phyloP scores from a whole-genome alignment of 2,329 filamentous ascomycete species.

The Xenosphaeropsis pyriputrescens region DNA sequence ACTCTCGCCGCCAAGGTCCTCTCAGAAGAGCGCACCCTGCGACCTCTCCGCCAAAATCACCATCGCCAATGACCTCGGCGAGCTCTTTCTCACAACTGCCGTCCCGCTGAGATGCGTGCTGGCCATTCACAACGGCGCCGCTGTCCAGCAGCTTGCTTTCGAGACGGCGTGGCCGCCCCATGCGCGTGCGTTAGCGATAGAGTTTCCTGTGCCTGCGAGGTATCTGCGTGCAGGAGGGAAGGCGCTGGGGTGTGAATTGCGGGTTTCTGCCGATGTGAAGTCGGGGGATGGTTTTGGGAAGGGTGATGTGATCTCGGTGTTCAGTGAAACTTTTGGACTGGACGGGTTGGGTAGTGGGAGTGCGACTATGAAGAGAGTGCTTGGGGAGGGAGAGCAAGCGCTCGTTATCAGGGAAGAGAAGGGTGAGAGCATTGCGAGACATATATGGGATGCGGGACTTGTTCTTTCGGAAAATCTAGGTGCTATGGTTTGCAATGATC shows the following conservation, averaged over 20 bases:
- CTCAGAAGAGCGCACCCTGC: background rate
- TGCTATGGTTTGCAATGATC: background rate
- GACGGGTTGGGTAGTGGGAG: background rate
- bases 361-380: background rate
- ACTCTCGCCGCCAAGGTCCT: constrained; percentile 20
- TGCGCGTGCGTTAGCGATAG: constrained; percentile 1
- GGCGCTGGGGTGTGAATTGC: background rate
- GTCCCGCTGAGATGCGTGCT: background rate
- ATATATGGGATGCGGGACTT: constrained; percentile 42
- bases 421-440: constrained; percentile 57
- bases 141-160: constrained; percentile 5
- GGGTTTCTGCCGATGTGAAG: background rate
- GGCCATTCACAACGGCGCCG: constrained; percentile 5
- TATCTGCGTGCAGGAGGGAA: background rate
- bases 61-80: constrained; percentile 55
- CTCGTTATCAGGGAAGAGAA: constrained; percentile 50
- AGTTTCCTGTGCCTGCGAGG: constrained; percentile 3
- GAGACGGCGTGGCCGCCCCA: too few relatives aligned
- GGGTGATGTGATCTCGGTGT: constrained; percentile 1
- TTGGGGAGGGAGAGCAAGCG: background rate
- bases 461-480: constrained; percentile 19
- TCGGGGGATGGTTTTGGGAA: background rate
- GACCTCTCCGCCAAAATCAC: constrained; percentile 38
- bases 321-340: constrained; percentile 1
- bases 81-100: constrained; percentile 33